Evolutionary conservation across 441 rosid genomes (phyloP), one percentile per base, ranked within the genome.

Genomic region (Eutrema salsugineum): DNA sequence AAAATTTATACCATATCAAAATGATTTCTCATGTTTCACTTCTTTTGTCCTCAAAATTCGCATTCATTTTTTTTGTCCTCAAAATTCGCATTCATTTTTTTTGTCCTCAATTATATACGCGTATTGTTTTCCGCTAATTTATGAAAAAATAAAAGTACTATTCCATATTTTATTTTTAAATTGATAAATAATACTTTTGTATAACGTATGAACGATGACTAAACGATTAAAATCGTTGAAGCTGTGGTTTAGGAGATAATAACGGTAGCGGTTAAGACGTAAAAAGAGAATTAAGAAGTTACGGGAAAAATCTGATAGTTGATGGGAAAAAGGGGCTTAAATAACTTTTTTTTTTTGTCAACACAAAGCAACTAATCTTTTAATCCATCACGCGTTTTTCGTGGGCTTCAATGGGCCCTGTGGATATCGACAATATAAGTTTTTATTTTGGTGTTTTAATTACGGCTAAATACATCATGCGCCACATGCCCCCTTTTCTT

Each of bases 341-440:
- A 47, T 55, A 27, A 64, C 56, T n/a, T n/a, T n/a, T n/a, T n/a
- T n/a, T n/a, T n/a, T n/a, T n/a, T n/a, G n/a, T n/a, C n/a, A n/a
- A n/a, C n/a, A n/a, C n/a, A n/a, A n/a, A n/a, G 67, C 63, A 70
- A 76, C 72, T 70, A 54, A 27, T 46, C 27, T 43, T 17, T 40
- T n/a, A n/a, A 49, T 57, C 46, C 39, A 70, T 66, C 77, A 77
- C 80, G 80, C 80, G 72, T 77, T 77, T 76, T 65, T 65, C 68
- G 44, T 77, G 76, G 64, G 80, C 63, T 77, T 50, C 28, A 5
- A 33, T 58, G 68, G 80, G 63, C 39, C 72, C 68, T 44, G 51
- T 43, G 56, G 56, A 69, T 5, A 20, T 56, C 66, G 75, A 69
- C 66, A 63, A 63, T 30, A 68, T 16, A 46, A 46, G 49, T 57